Evolutionary conservation across 192 early-diverging fungal species (phyloP).

Genomic region (Backusella liffmaniae): DNA sequence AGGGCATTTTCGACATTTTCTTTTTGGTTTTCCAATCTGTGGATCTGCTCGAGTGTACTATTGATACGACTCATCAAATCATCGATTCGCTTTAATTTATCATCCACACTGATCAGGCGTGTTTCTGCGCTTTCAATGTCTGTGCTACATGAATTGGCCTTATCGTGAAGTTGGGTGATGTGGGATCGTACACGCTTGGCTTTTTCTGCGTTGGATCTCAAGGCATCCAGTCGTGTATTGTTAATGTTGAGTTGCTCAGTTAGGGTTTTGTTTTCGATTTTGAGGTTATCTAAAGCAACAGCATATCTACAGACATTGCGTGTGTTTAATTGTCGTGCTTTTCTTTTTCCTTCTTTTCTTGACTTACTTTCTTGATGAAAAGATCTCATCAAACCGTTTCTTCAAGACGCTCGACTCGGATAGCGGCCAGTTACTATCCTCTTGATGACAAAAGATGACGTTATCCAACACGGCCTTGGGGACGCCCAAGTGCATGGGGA

Average conservation of each 20-base stretch:
- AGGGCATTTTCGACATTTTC: background rate
- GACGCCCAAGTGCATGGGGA: constrained; percentile 87
- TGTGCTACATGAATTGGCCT: background rate
- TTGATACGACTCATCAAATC: background rate
- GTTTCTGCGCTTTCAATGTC: background rate
- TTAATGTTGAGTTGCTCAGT: constrained; percentile 48
- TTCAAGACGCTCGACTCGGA: constrained; percentile 84
- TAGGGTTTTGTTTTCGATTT: constrained; percentile 54
- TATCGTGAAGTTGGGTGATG: background rate
- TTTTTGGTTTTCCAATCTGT: background rate
- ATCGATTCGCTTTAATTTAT: background rate
- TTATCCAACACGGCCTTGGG: constrained; percentile 91
- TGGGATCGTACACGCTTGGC: background rate
- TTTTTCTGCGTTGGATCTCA: background rate
- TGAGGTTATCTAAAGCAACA: background rate
- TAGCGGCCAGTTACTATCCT: constrained; percentile 97
- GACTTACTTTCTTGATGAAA: constrained; percentile 80
- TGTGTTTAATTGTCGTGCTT: background rate
- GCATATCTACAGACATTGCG: background rate
- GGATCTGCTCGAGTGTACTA: background rate
- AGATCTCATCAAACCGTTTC: constrained; percentile 99
- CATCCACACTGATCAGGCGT: background rate
- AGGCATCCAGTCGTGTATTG: background rate
- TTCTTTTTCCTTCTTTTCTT: background rate
- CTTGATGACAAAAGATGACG: constrained; percentile 99